These are phyloP conservation scores for Monilinia fructigena DNA, from an alignment of 2,329 filamentous ascomycete species.

Conservation along the genomic window DNA sequence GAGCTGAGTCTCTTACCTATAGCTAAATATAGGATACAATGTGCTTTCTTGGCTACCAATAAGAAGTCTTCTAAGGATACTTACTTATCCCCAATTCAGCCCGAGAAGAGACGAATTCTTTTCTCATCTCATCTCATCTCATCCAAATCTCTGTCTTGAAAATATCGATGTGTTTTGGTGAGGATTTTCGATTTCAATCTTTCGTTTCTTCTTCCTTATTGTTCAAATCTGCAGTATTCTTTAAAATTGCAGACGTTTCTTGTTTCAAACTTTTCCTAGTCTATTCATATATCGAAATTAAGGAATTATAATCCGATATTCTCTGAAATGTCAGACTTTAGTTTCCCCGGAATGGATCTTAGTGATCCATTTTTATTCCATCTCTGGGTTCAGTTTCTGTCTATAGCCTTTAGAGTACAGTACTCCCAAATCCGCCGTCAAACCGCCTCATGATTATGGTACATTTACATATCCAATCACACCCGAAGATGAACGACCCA, in stretches of 20 bases:
- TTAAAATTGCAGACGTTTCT: background rate
- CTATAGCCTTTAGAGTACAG: conserved; percentile 7
- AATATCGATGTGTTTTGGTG: background rate
- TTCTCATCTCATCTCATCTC: background rate
- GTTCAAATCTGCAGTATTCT: background rate
- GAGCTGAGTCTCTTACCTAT: background rate
- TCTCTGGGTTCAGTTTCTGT: background rate
- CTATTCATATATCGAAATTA: background rate
- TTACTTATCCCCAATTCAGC: background rate
- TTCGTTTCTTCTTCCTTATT: background rate
- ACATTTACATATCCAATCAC: conserved; percentile 13
- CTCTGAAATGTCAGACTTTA: conserved; percentile 9
- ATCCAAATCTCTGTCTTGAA: background rate
- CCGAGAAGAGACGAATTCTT: background rate
- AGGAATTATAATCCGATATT: background rate
- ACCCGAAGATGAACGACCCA: background rate
- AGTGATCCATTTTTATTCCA: conserved; percentile 19
- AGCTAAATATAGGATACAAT: background rate
- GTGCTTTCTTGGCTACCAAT: conserved; percentile 1
- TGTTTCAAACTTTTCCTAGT: background rate
- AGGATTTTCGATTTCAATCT: background rate
- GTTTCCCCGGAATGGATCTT: conserved; percentile 17
- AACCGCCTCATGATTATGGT: conserved; percentile 13
- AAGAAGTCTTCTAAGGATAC: conserved; percentile 2
- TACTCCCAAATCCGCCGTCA: background rate